Base-by-base conservation (phyloP, 1,284 basidiomycete genomes). In the Moniliophthora roreri region DNA sequence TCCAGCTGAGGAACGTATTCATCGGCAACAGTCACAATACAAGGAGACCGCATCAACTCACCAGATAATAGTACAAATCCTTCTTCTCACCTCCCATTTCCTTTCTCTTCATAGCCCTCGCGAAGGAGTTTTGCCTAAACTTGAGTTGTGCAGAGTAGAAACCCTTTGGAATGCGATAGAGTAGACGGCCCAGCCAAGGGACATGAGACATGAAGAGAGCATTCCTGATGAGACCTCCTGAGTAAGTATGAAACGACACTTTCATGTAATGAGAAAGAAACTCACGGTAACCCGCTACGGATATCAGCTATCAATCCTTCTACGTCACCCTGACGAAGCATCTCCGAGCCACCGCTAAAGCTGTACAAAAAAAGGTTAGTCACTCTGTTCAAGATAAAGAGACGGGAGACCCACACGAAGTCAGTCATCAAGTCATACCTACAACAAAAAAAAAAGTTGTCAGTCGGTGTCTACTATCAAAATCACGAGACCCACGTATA, bases 51-150 rank as follows among this genome's bases (percentile, higher is more conserved):
- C 52, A 57, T 26, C 28, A 11, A 32, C 28, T 32, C 52, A 76
- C 73, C 55, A 76, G 52, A 41, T 76, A 63, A 46, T 71, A 65
- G 56, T 73, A 74, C 8, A 75, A 59, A 56, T 75, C 74, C 48
- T 68, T 69, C 28, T 32, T 32, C 36, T 38, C 39, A 10, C 16
- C 60, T 11, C 68, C 70, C 51, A 63, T 65, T 52, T 52, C 53
- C 57, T 54, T 60, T 46, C 57, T 56, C 46, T 54, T 59, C 16
- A 51, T 53, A 26, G 52, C 63, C 10, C 64, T 65, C 41, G 64
- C 44, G 15, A 62, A 62, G 48, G 71, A 62, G 10, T 40, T 50
- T 32, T 62, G 55, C 54, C 39, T 40, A 21, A 40, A 40, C 3
- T 16, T 21, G 9, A 16, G 39, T 10, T 18, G 39, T 9, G 16